phyloP scores from a whole-genome alignment of 208 protist genomes.

The Leptomonas seymouri region DNA sequence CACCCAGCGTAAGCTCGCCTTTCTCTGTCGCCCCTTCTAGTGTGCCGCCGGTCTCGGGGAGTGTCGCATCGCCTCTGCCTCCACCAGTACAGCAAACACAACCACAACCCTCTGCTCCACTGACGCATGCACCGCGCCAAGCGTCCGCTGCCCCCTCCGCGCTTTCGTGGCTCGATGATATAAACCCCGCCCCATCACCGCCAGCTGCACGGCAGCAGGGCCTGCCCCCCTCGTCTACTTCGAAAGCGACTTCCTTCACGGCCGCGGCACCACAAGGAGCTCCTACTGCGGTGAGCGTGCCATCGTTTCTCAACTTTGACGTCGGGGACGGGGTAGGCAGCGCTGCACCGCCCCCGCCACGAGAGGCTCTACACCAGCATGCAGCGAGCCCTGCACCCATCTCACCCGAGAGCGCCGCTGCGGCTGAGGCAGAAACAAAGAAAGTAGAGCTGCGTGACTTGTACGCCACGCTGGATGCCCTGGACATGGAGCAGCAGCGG shows the following conservation, averaged over 20 bases:
- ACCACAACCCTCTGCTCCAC: not conserved
- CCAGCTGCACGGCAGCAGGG: not conserved
- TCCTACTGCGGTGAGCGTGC: conserved; percentile 1
- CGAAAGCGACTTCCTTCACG: not conserved
- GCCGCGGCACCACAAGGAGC: too few species aligned
- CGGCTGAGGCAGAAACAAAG: conserved; percentile 13
- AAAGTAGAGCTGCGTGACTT: conserved; percentile 36
- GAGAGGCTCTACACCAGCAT: not conserved
- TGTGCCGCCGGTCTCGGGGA: conserved; percentile 1
- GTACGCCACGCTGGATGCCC: conserved; percentile 42
- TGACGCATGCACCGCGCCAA: not conserved
- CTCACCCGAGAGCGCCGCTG: not conserved
- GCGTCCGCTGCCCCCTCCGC: conserved; percentile 2
- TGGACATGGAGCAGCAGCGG: conserved; percentile 53
- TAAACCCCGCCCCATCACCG: conserved; percentile 1
- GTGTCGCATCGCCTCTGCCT: not conserved
- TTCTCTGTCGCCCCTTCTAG: conserved; percentile 1
- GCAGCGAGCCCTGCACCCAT: not conserved
- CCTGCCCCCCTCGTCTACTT: not conserved
- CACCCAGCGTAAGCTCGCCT: conserved; percentile 5
- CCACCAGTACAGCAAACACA: not conserved
- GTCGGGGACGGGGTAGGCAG: not conserved
- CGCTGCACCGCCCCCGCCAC: not conserved
- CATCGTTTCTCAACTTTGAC: conserved; percentile 29
- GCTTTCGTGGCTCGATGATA: conserved; percentile 27